These are phyloP conservation scores for Zoysia matrella DNA, from an alignment of 202 grass and related monocot species.

Conservation along the genomic window DNA sequence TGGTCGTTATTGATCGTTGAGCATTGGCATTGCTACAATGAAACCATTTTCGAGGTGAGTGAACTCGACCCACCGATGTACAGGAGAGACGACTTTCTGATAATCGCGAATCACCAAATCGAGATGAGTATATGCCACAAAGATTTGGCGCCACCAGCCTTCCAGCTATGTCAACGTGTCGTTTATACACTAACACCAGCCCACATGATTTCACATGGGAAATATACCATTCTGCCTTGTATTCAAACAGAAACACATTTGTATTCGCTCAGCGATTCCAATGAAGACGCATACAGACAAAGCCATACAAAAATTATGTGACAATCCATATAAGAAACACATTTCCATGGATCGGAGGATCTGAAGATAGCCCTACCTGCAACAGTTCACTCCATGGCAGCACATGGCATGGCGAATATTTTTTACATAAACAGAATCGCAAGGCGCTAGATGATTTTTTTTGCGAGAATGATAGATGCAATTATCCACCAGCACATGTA, in stretches of 20 bases:
- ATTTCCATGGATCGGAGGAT: slow-evolving; percentile 29
- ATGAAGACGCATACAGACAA: neutral
- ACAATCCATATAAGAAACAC: slow-evolving; percentile 6
- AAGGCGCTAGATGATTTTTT: too few species aligned
- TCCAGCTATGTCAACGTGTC: slow-evolving; percentile 29
- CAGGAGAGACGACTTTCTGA: neutral
- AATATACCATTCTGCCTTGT: slow-evolving; percentile 12
- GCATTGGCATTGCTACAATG: neutral
- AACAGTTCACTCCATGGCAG: slow-evolving; percentile 39
- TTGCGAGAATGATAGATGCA: slow-evolving; percentile 8
- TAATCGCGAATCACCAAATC: neutral
- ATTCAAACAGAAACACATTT: neutral
- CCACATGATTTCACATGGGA: slow-evolving; percentile 57
- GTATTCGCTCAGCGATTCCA: slow-evolving; percentile 16
- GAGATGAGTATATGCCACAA: slow-evolving; percentile 25
- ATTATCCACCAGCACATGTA: slow-evolving; percentile 41
- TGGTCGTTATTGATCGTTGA: neutral
- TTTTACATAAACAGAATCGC: slow-evolving; percentile 20
- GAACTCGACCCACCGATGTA: neutral
- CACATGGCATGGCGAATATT: slow-evolving; percentile 18
- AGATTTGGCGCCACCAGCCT: slow-evolving; percentile 35
- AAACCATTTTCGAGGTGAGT: neutral
- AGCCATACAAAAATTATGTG: slow-evolving; percentile 5
- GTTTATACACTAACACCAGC: slow-evolving; percentile 11
- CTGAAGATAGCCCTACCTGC: slow-evolving; percentile 14